Percentiles rank a stretch among this genome's conserved stretches.
Conservation (phyloP, 2,329 filamentous ascomycete genomes). For the Anthostomella pinea region DNA sequence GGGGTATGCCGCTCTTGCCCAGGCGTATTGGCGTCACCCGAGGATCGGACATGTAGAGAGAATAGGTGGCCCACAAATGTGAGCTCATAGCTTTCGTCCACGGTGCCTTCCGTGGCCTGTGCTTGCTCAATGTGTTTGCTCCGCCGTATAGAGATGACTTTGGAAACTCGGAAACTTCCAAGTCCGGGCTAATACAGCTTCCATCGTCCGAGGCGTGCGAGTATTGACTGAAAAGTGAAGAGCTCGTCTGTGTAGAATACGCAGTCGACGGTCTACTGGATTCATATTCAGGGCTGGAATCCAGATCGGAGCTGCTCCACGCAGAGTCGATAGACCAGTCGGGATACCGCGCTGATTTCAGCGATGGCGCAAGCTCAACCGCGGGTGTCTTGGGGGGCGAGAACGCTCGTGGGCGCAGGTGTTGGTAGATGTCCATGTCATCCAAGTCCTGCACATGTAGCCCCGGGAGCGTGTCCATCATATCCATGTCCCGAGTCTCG, state of each 20-base stretch:
- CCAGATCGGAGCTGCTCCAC: conserved; percentile 49
- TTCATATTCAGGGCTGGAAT: conserved; percentile 58
- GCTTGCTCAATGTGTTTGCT: conserved; percentile 8
- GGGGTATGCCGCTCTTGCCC: conserved; percentile 61
- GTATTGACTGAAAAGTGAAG: conserved; percentile 55
- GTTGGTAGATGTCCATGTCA: conserved; percentile 30
- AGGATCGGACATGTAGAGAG: conserved; percentile 63
- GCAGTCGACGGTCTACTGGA: conserved; percentile 60
- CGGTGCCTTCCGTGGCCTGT: conserved; percentile 47
- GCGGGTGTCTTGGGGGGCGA: conserved; percentile 61
- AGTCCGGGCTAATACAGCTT: conserved; percentile 51
- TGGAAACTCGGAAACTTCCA: conserved; percentile 35
- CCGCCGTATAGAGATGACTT: conserved; percentile 12
- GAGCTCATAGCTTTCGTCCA: conserved; percentile 66
- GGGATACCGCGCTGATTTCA: conserved; percentile 49
- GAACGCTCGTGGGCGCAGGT: conserved; percentile 40
- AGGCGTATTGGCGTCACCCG: conserved; percentile 65
- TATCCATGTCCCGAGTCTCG: conserved; percentile 40
- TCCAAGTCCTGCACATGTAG: conserved; percentile 34
- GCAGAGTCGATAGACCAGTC: conserved; percentile 58
- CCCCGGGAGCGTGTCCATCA: conserved; percentile 38
- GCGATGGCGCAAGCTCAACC: conserved; percentile 42
- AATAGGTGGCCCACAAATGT: conserved; percentile 65
- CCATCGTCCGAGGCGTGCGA: conserved; percentile 56
- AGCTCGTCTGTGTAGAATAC: conserved; percentile 56